phyloP scores from a whole-genome alignment of 208 protist species.

The Trypanosoma lewisi region DNA sequence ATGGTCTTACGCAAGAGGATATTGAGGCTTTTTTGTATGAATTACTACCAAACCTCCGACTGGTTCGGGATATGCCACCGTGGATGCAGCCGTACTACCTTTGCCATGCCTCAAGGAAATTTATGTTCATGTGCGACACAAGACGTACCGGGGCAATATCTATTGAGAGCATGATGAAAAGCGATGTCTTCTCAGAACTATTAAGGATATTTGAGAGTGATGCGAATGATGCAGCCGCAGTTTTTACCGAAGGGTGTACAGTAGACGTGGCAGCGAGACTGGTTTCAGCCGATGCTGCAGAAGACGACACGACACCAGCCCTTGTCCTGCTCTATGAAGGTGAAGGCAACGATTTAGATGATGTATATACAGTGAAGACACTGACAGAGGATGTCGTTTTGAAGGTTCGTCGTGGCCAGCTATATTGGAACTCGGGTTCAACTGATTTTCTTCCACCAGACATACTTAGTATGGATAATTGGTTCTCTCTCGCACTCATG shows the following conservation, averaged over 20 bases:
- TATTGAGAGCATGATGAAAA: conserved; percentile 83
- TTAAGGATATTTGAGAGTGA: conserved; percentile 89
- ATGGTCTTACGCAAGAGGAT: conserved; percentile 78
- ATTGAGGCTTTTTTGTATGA: conserved; percentile 77
- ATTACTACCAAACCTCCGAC: conserved; percentile 71
- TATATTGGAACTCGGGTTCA: conserved; percentile 83
- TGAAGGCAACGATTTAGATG: conserved; percentile 46
- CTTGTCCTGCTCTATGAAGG: conserved; percentile 60
- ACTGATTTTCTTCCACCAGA: conserved; percentile 58
- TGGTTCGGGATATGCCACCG: conserved; percentile 79
- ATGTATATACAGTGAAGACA: conserved; percentile 73
- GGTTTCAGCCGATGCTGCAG: conserved; percentile 26
- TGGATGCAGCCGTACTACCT: conserved; percentile 90
- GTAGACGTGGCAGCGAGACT: conserved; percentile 69
- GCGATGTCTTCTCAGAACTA: conserved; percentile 88
- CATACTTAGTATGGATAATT: conserved; percentile 81
- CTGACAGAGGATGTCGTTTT: conserved; percentile 32
- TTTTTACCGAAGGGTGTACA: conserved; percentile 62
- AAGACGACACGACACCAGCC: conserved; percentile 70
- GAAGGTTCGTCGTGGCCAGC: conserved; percentile 39
- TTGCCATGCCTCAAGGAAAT: conserved; percentile 89
- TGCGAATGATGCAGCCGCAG: conserved; percentile 59
- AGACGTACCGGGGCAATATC: conserved; percentile 64
- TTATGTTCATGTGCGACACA: conserved; percentile 93
- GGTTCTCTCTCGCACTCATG: conserved; percentile 87